These are phyloP conservation scores for Botrytis pseudocinerea DNA, from an alignment of 2,329 filamentous ascomycete species.

Conservation along the genomic window DNA sequence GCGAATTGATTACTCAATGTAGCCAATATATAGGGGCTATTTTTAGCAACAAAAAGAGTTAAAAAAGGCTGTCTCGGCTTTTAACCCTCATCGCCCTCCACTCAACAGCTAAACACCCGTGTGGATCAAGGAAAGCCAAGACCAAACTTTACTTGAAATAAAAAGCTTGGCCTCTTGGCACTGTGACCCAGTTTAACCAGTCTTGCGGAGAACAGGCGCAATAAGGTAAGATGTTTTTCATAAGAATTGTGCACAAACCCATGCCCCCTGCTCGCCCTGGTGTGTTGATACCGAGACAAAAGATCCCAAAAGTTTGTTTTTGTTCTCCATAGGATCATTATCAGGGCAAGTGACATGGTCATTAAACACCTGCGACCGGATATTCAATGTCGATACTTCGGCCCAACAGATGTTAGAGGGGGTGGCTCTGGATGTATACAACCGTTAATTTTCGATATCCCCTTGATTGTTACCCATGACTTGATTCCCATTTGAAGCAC, in stretches of 20 bases:
- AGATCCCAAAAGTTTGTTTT: background rate
- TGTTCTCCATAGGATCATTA: slow-evolving; percentile 1
- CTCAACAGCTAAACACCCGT: background rate
- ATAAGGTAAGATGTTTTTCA: background rate
- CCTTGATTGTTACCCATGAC: slow-evolving; percentile 6
- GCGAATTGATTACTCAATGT: background rate
- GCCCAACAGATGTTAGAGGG: background rate
- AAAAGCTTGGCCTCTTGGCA: slow-evolving; percentile 6
- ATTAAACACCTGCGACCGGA: background rate
- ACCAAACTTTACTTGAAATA: background rate
- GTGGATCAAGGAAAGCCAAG: background rate
- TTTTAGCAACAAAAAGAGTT: slow-evolving; percentile 2
- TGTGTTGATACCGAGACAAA: background rate
- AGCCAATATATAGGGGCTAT: background rate
- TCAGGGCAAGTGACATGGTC: slow-evolving; percentile 15
- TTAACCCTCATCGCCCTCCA: background rate
- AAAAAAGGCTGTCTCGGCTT: background rate
- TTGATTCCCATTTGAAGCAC: background rate
- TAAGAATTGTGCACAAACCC: background rate
- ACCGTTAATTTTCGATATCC: background rate
- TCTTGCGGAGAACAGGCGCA: background rate
- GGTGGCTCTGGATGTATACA: background rate
- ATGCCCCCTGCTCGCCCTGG: background rate
- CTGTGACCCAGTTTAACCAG: background rate
- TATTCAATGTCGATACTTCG: slow-evolving; percentile 11